Base-by-base conservation (phyloP, 441 rosid species). In the Eutrema salsugineum region DNA sequence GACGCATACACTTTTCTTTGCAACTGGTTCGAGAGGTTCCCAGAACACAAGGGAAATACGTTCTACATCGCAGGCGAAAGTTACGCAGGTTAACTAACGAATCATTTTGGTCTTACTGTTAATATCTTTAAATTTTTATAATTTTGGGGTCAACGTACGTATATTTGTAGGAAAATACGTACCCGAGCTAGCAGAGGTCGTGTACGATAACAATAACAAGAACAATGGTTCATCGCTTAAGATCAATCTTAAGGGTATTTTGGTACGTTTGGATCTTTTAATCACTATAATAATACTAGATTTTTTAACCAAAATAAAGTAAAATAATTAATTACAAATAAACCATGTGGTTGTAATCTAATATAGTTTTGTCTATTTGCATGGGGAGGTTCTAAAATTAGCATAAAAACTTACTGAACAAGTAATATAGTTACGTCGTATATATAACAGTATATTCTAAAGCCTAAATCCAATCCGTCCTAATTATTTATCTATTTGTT, bases 31-130 rank as follows among this genome's bases (percentile, higher is more conserved):
- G 75, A 82, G 77, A 86, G 72, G 79, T 94, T 88, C 66, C 99
- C 99, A n/a, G 71, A 84, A 2, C 86, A 88, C 67, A 85, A 79
- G 79, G 71, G 20, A 0, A 77, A 81, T 61, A 47, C 80, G 2
- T 91, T 94, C 74, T 94, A 92, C 72, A 88, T 94, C 53, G 98
- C 98, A 1, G 99, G 99, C 47, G 99, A 94, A 82, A 94, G 99
- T 81, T 94, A 94, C 67, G 99, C 99, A 73, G 99, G 99, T 94
- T 70, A n/a, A 16, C 75, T 36, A n/a, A 14, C 22, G 11, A 40
- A 57, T 11, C 46, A 39, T 61, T 10, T 44, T 49, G 17, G 17
- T 64, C 42, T 8, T 40, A 15, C 5, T 88, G 86, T 79, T 82
- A 81, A 76, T 89, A 2, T 86, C 22, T 93, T n/a, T 85, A 62